A percentile compares a stretch with the other conserved stretches of the same genome.
phyloP scores from a whole-genome alignment of 2,329 filamentous ascomycete genomes.

The Tolypocladium guangdongense region DNA sequence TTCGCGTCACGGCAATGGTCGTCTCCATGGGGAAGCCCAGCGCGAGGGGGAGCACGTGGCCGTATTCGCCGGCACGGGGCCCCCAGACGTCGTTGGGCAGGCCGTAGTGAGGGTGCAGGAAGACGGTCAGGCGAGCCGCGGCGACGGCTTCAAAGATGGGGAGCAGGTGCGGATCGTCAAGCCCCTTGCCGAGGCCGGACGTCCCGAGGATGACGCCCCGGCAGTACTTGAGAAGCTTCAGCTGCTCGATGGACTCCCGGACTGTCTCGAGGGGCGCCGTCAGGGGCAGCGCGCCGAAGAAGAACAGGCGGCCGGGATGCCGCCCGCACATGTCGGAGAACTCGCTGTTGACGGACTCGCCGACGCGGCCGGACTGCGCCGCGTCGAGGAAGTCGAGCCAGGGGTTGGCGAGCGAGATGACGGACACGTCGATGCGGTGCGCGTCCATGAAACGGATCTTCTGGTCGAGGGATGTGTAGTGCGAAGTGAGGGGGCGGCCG shows the following conservation, averaged over 20 bases:
- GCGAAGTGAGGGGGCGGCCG: constrained; percentile 71
- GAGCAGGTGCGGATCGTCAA: constrained; percentile 67
- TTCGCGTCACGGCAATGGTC: constrained; percentile 77
- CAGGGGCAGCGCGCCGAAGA: constrained; percentile 73
- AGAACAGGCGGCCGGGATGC: constrained; percentile 60
- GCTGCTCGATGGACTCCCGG: constrained; percentile 51
- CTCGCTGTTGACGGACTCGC: constrained; percentile 62
- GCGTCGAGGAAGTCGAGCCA: constrained; percentile 78
- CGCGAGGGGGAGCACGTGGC: constrained; percentile 76
- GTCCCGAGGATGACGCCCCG: constrained; percentile 86
- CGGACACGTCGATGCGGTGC: constrained; percentile 71
- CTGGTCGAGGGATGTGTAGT: constrained; percentile 69
- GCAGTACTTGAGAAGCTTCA: constrained; percentile 53
- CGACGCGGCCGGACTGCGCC: constrained; percentile 50
- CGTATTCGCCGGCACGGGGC: constrained; percentile 59
- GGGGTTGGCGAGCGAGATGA: constrained; percentile 83
- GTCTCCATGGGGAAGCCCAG: constrained; percentile 88
- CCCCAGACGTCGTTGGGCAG: constrained; percentile 74
- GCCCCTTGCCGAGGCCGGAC: constrained; percentile 63
- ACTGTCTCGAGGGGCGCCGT: constrained; percentile 54
- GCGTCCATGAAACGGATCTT: constrained; percentile 84
- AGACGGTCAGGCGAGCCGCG: constrained; percentile 54
- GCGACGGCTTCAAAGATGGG: constrained; percentile 63
- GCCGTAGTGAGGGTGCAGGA: constrained; percentile 88
- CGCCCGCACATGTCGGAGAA: constrained; percentile 60